phyloP scores from a whole-genome alignment of 2,329 filamentous ascomycete genomes.

The Verticillium nonalfalfae region DNA sequence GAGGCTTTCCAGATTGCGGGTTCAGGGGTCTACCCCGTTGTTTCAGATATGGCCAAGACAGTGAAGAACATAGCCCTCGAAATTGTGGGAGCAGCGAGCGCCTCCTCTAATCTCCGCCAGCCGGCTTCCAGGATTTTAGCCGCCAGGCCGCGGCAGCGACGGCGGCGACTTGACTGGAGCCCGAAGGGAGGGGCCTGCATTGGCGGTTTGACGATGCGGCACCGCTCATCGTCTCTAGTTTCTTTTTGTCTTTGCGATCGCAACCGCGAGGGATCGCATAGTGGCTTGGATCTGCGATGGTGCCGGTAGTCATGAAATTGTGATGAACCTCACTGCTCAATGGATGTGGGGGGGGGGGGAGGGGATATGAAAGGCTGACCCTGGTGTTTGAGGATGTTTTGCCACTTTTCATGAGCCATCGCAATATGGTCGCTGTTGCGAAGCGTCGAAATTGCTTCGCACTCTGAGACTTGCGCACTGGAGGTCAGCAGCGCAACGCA shows the following conservation, averaged over 20 bases:
- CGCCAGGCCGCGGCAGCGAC: not conserved
- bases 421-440: not conserved
- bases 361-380: not conserved
- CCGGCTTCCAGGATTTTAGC: not conserved
- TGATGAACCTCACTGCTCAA: not conserved
- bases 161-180: not conserved
- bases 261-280: not conserved
- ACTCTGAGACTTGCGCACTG: not conserved
- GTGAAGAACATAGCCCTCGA: not conserved
- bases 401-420: not conserved
- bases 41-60: constrained; percentile 2
- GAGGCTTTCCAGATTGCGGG: not conserved
- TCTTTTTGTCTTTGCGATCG: not conserved
- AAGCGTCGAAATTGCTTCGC: not conserved
- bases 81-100: not conserved
- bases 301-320: not conserved
- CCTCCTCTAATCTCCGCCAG: not conserved
- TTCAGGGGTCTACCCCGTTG: constrained; percentile 1
- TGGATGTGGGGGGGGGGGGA: not conserved
- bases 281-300: not conserved
- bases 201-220: not conserved
- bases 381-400: not conserved
- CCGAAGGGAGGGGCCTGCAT: not conserved
- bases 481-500: not conserved
- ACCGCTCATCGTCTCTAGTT: not conserved